Base-by-base conservation (phyloP, 352 stramenopile species). In the Phytophthora europaea region DNA sequence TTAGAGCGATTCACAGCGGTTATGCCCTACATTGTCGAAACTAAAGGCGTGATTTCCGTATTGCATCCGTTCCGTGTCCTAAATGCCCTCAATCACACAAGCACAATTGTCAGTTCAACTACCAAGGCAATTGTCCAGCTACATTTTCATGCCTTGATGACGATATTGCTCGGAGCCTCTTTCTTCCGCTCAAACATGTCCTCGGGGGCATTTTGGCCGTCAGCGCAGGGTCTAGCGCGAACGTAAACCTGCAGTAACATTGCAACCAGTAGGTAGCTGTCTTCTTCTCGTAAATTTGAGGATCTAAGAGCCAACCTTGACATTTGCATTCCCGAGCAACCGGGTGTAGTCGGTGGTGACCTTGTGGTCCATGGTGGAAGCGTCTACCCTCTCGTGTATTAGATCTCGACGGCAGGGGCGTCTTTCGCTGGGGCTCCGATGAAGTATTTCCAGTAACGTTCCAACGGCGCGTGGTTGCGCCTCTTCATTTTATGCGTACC, bases 41-140 rank as follows among this genome's bases (percentile, higher is more conserved):
- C 87, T 94, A 62, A 95, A 95, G 5, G 89, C 89, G 73, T 95
- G 89, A 64, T 95, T 94, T 22, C 87, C 89, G 26, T 95, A 94
- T 73, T 95, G 89, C 81, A 94, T 93, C 40, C 85, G 84, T 60
- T 95, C 89, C 1, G 87, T 92, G 65, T 95, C 87, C 85, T 92
- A 73, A 34, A 13, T 7, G 38, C n/a, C 48, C n/a, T 15, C 47
- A 53, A 53, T 6, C 20, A 28, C 47, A 26, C 43, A 51, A 23
- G 18, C 8, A 26, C 26, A 57, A 16, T n/a, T 23, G 47, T 31
- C 47, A 53, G 23, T 36, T 55, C 15, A 15, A 10, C 26, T 22
- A 53, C n/a, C 51, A 18, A 38, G 9, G 22, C 31, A 3, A 6
- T 28, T 33, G 22, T 33, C 22, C 22, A 7, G 12, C 16, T 4